Conservation (phyloP, 169 alveolate species). For the Cryptosporidium canis region DNA sequence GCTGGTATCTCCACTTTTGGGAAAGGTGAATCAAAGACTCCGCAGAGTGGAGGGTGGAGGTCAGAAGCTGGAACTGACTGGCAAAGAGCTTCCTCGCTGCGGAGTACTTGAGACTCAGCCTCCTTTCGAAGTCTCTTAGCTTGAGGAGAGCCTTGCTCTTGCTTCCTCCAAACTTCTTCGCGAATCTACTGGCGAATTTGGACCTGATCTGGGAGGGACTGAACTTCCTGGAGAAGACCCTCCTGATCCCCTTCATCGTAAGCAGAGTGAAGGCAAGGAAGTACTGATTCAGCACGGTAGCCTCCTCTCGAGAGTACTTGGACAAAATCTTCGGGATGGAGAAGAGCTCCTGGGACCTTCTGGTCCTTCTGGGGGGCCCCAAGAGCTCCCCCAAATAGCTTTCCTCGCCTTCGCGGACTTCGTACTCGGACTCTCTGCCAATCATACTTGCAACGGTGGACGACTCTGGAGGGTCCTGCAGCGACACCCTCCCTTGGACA, state of each 20-base stretch:
- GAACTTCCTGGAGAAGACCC: slow-evolving; percentile 1
- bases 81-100: slow-evolving; percentile 33
- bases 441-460: background rate
- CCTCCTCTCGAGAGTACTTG: background rate
- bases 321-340: slow-evolving; percentile 1
- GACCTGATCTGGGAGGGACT: slow-evolving; percentile 44
- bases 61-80: slow-evolving; percentile 15
- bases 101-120: slow-evolving; percentile 20
- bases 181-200: slow-evolving; percentile 21
- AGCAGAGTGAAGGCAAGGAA: slow-evolving; percentile 2
- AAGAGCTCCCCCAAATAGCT: background rate
- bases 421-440: background rate
- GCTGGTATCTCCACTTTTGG: slow-evolving; percentile 60
- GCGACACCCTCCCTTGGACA: background rate
- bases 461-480: background rate
- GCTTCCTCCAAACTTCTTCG: slow-evolving; percentile 43
- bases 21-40: slow-evolving; percentile 3
- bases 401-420: background rate
- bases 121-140: slow-evolving; percentile 48
- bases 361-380: background rate
- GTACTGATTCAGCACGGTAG: slow-evolving; percentile 6
- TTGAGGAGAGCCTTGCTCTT: slow-evolving; percentile 16
- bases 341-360: background rate
- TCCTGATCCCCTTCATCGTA: background rate
- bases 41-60: slow-evolving; percentile 1